Percentiles rank a stretch among this genome's conserved stretches.
phyloP scores from a whole-genome alignment of 2,329 filamentous ascomycete genomes.

The Mycosphaerella arachidis region DNA sequence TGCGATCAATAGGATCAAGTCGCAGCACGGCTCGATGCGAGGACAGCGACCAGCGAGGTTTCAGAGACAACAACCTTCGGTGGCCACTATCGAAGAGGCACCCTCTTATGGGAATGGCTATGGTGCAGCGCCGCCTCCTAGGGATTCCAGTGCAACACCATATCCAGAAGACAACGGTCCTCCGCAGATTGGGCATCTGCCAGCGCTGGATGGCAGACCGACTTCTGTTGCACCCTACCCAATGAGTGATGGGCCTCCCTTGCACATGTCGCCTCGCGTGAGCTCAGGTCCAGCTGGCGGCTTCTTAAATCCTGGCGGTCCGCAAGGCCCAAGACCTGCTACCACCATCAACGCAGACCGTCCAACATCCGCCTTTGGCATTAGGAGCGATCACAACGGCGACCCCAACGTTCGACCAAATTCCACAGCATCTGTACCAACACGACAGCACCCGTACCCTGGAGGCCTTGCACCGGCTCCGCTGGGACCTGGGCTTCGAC shows the following conservation, averaged over 20 bases:
- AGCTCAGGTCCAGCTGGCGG: conserved; percentile 29
- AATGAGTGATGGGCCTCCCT: conserved; percentile 58
- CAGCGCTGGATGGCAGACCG: conserved; percentile 35
- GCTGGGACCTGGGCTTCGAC: conserved; percentile 9
- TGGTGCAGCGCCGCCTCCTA: conserved; percentile 11
- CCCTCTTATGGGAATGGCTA: conserved; percentile 14
- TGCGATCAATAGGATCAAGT: conserved; percentile 77
- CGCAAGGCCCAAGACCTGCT: conserved; percentile 22
- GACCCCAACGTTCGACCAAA: conserved; percentile 39
- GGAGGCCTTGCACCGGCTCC: conserved; percentile 6
- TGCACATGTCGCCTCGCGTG: conserved; percentile 5
- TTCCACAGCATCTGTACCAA: conserved; percentile 19
- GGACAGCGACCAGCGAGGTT: conserved; percentile 45
- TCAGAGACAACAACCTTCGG: conserved; percentile 30
- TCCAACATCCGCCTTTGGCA: conserved; percentile 45
- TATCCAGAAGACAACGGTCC: conserved; percentile 34
- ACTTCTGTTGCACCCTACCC: conserved; percentile 65
- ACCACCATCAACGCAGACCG: conserved; percentile 47
- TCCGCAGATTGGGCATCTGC: conserved; percentile 10
- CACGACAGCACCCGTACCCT: conserved; percentile 16
- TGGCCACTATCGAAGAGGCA: conserved; percentile 15
- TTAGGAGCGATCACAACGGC: conserved; percentile 34
- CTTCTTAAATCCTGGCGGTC: conserved; percentile 33
- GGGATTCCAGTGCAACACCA: conserved; percentile 25
- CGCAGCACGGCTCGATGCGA: conserved; percentile 49